Evolutionary conservation across 768 basidiomycete species (phyloP).

Genomic region (Tremella fuciformis): DNA sequence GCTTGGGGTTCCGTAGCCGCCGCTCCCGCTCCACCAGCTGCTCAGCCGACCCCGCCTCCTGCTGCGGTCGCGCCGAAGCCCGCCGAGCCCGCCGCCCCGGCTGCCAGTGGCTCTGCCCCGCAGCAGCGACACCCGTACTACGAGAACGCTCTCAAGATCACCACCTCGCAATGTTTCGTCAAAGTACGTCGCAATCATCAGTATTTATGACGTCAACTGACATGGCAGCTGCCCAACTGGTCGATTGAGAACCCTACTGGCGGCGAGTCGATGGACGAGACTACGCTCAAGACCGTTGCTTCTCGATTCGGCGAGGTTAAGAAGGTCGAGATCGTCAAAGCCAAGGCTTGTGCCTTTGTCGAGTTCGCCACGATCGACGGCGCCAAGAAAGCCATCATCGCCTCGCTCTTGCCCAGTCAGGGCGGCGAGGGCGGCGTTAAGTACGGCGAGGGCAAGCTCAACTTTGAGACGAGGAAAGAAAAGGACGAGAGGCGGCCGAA

Average conservation of each 20-base stretch:
- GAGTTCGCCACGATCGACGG: conserved; percentile 75
- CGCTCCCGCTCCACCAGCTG: not conserved
- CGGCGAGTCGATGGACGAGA: conserved; percentile 40
- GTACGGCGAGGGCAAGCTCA: conserved; percentile 67
- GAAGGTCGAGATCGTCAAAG: conserved; percentile 81
- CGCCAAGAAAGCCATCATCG: conserved; percentile 79
- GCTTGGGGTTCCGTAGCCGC: conserved; percentile 27
- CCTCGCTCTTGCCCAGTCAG: conserved; percentile 63
- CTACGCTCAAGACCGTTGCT: conserved; percentile 31
- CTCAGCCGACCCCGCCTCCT: conserved; percentile 6
- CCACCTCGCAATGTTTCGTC: conserved; percentile 81
- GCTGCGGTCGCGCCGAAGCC: conserved; percentile 49
- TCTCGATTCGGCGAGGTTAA: conserved; percentile 59
- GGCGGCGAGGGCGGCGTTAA: conserved; percentile 89
- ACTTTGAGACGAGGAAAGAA: conserved; percentile 87
- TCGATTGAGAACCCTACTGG: conserved; percentile 33
- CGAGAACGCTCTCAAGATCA: conserved; percentile 63
- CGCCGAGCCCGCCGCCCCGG: conserved; percentile 48
- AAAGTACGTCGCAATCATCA: conserved; percentile 56
- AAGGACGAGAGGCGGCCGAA: conserved; percentile 64
- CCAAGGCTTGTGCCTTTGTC: conserved; percentile 89
- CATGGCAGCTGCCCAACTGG: conserved; percentile 52
- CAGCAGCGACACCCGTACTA: conserved; percentile 29
- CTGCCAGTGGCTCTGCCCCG: conserved; percentile 52
- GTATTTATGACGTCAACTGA: conserved; percentile 7